Percentiles rank a stretch among this genome's conserved stretches.
Conservation (phyloP, 2,329 filamentous ascomycete species). For the Colletotrichum destructivum region DNA sequence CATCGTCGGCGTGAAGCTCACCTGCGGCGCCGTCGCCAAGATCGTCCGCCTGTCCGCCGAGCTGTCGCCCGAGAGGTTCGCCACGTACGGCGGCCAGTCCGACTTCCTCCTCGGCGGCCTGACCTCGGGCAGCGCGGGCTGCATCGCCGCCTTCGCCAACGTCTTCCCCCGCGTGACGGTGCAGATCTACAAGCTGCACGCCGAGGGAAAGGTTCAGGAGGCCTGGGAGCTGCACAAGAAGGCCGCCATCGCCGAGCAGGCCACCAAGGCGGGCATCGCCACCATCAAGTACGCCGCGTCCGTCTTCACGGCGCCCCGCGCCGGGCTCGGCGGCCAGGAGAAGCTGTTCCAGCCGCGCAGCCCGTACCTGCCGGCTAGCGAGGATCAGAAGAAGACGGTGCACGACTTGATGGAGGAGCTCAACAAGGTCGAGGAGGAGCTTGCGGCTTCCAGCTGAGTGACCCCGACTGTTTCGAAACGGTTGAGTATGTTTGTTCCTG, state of each 20-base stretch:
- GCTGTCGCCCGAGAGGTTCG: slow-evolving; percentile 70
- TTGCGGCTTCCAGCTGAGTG: slow-evolving; percentile 27
- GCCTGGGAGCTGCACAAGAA: slow-evolving; percentile 73
- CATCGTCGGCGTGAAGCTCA: slow-evolving; percentile 77
- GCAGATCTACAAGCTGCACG: slow-evolving; percentile 74
- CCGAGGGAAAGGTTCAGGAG: slow-evolving; percentile 68
- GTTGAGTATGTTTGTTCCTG: not conserved
- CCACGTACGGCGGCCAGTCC: slow-evolving; percentile 80
- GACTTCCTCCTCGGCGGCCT: slow-evolving; percentile 78
- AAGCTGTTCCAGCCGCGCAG: slow-evolving; percentile 71
- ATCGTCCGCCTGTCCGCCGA: slow-evolving; percentile 71
- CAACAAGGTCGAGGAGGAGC: slow-evolving; percentile 60
- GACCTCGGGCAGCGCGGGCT: slow-evolving; percentile 71
- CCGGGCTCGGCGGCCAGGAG: slow-evolving; percentile 73
- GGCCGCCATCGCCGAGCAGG: slow-evolving; percentile 76
- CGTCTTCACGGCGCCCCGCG: slow-evolving; percentile 69
- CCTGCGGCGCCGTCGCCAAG: slow-evolving; percentile 80
- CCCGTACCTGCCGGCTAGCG: slow-evolving; percentile 69
- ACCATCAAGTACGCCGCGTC: slow-evolving; percentile 78
- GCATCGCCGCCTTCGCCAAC: slow-evolving; percentile 75
- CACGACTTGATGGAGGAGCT: slow-evolving; percentile 57
- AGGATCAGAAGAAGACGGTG: slow-evolving; percentile 60
- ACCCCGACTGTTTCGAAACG: not conserved
- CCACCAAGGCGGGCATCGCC: slow-evolving; percentile 77
- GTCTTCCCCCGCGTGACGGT: slow-evolving; percentile 71